Evolutionary conservation across 192 early-diverging fungal genomes (phyloP).

Genomic region (Globomyces pollinis-pini): DNA sequence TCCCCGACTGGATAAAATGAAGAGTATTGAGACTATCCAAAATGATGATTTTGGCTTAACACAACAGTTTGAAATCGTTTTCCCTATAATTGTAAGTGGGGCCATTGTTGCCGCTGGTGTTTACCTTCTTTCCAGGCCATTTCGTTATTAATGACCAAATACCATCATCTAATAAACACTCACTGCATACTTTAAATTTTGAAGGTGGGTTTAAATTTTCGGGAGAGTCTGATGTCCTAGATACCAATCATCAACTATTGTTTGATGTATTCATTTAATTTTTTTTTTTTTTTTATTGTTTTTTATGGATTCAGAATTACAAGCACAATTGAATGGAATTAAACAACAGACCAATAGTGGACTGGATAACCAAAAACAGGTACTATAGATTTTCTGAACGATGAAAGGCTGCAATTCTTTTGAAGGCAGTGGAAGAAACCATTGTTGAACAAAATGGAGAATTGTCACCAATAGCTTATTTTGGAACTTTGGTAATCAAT

Average conservation of each 20-base stretch:
- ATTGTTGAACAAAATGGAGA: conserved; percentile 66
- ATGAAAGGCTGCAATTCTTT: conserved; percentile 32
- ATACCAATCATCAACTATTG: too few species aligned
- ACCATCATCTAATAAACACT: too few species aligned
- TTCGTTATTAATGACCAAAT: too few species aligned
- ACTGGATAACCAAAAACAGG: conserved; percentile 78
- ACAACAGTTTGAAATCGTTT: not conserved
- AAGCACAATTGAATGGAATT: conserved; percentile 33
- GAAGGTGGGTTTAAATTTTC: too few species aligned
- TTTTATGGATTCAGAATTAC: conserved; percentile 2
- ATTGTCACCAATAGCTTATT: conserved; percentile 75
- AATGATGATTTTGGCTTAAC: too few species aligned
- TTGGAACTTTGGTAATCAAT: conserved; percentile 67
- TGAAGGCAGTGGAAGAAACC: conserved; percentile 53
- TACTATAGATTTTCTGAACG: conserved; percentile 14
- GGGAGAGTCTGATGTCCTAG: too few species aligned
- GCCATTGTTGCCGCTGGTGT: not conserved
- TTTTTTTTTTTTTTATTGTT: conserved; percentile 28
- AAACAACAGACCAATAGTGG: conserved; percentile 67
- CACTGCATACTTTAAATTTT: too few species aligned
- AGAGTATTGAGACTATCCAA: too few species aligned
- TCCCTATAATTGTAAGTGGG: not conserved
- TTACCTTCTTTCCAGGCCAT: not conserved
- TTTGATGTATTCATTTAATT: conserved; percentile 9
- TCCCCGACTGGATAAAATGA: too few species aligned